A percentile compares a stretch with the other conserved stretches of the same genome.
Conservation (phyloP, 192 early-diverging fungal species). For the Coemansia sp. region DNA sequence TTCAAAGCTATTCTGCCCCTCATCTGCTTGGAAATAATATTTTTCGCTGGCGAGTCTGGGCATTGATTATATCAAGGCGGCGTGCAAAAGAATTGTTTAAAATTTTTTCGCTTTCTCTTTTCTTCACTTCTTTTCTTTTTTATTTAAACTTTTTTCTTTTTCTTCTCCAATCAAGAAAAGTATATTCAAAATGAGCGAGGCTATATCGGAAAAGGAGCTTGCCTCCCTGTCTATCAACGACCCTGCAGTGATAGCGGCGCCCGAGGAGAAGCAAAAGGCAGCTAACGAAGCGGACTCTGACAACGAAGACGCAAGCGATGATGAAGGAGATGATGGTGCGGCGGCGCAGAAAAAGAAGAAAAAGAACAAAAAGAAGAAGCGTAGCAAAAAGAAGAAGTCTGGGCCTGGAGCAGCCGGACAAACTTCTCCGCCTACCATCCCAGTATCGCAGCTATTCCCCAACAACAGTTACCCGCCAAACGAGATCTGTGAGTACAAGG, state of each 20-base stretch:
- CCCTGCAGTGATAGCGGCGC: no score
- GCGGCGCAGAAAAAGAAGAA: conserved; percentile 19
- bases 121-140: not conserved
- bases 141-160: not conserved
- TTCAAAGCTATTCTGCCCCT: no score
- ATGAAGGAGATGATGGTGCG: not conserved
- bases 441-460: conserved; percentile 79
- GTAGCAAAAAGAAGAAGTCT: conserved; percentile 60
- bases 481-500: conserved; percentile 77
- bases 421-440: conserved; percentile 64
- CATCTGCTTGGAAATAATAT: no score
- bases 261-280: not conserved
- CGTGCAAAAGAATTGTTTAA: not conserved
- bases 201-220: not conserved
- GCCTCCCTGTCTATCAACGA: not conserved
- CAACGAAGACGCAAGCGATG: conserved; percentile 4
- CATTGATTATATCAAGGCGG: no score
- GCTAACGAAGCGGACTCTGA: not conserved
- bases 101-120: conserved; percentile 2
- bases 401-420: conserved; percentile 49
- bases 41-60: no score
- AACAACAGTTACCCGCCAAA: conserved; percentile 77
- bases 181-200: not conserved
- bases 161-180: not conserved
- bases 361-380: conserved; percentile 69